These are phyloP conservation scores for Gracilaria domingensis DNA, from an alignment of 23 red algal species.

Conservation along the genomic window DNA sequence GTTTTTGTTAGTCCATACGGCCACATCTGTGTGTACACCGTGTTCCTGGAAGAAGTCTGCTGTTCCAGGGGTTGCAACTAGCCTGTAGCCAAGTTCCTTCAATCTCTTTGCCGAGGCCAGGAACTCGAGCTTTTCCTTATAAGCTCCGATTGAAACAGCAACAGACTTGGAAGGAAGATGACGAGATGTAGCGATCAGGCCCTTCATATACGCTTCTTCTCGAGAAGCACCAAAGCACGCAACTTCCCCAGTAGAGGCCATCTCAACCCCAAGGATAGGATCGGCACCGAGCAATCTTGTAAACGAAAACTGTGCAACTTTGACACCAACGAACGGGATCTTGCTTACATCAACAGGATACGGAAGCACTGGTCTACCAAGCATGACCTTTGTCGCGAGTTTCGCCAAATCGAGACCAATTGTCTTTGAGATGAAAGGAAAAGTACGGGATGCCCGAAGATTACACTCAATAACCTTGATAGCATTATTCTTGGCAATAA, in stretches of 20 bases:
- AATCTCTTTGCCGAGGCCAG: constrained; percentile 93
- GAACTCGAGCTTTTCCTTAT: constrained; percentile 99
- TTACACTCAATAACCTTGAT: constrained; percentile 99
- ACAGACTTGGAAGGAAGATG: constrained; percentile 66
- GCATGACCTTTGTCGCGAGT: constrained; percentile 98
- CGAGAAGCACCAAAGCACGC: constrained; percentile 92
- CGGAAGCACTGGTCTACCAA: constrained; percentile 77
- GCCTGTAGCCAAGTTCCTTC: constrained; percentile 69
- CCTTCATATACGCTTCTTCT: constrained; percentile 98
- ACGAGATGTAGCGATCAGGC: constrained; percentile 78
- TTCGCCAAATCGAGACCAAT: constrained; percentile 97
- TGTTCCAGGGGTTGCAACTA: constrained; percentile 95
- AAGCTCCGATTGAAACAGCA: constrained; percentile 90
- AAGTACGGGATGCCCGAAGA: constrained; percentile 91
- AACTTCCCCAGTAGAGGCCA: constrained; percentile 99
- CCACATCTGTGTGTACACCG: constrained; percentile 76
- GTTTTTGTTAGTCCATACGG: constrained; percentile 84
- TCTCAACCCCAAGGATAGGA: constrained; percentile 98
- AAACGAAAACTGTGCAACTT: constrained; percentile 98
- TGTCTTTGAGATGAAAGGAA: constrained; percentile 98
- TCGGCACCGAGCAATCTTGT: constrained; percentile 94
- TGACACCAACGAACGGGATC: constrained; percentile 90
- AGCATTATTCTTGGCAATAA: constrained; percentile 99
- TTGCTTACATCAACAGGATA: constrained; percentile 91
- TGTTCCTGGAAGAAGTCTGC: constrained; percentile 98